These are phyloP conservation scores for Collybiopsis luxurians DNA, from an alignment of 768 basidiomycete species.

Conservation along the genomic window DNA sequence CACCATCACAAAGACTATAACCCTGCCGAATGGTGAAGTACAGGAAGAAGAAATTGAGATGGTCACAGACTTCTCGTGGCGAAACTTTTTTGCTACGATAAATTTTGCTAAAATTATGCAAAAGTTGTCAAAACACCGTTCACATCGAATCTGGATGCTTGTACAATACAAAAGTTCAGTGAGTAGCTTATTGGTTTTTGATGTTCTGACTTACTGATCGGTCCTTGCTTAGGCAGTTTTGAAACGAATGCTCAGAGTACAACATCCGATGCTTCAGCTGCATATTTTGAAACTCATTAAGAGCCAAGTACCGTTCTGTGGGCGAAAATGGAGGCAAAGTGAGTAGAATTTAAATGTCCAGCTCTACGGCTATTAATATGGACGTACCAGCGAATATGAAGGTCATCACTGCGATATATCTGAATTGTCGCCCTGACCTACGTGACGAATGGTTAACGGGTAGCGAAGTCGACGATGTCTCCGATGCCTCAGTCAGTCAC, in stretches of 20 bases:
- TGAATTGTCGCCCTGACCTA: slow-evolving; percentile 95
- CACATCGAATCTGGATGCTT: slow-evolving; percentile 92
- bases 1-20: slow-evolving; percentile 50
- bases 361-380: background rate
- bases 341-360: slow-evolving; percentile 21
- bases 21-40: slow-evolving; percentile 69
- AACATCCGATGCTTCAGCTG: slow-evolving; percentile 91
- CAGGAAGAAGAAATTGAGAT: slow-evolving; percentile 89
- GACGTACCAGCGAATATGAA: slow-evolving; percentile 89
- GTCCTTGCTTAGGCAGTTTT: slow-evolving; percentile 72
- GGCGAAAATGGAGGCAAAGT: slow-evolving; percentile 98
- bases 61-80: slow-evolving; percentile 93
- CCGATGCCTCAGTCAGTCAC: slow-evolving; percentile 78
- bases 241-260: slow-evolving; percentile 91
- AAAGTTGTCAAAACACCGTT: slow-evolving; percentile 92
- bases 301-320: slow-evolving; percentile 97
- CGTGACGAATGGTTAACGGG: slow-evolving; percentile 98
- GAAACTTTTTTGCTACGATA: slow-evolving; percentile 96
- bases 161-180: slow-evolving; percentile 99
- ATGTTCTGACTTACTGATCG: background rate
- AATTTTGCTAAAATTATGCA: slow-evolving; percentile 99
- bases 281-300: slow-evolving; percentile 97
- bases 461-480: slow-evolving; percentile 85
- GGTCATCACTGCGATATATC: slow-evolving; percentile 96
- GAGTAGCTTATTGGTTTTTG: slow-evolving; percentile 21